Percentiles rank a stretch among this genome's conserved stretches.
Evolutionary conservation across 2,329 filamentous ascomycete species (phyloP).

Genomic region (Cladosporium velox): DNA sequence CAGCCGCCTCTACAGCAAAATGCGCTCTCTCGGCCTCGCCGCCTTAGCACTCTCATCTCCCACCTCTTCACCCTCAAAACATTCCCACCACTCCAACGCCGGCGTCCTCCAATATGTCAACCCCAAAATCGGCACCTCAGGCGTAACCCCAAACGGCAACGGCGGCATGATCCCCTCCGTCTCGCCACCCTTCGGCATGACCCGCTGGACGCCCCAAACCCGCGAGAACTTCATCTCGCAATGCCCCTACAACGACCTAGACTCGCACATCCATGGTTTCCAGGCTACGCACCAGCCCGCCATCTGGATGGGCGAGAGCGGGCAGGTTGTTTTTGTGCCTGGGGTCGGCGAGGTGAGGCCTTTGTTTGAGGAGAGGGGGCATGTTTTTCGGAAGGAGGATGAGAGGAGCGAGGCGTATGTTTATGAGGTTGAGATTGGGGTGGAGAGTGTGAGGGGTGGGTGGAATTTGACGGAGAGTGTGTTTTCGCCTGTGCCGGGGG

Average conservation of each 20-base stretch:
- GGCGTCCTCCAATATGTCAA: slow-evolving; percentile 36
- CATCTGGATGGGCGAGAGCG: slow-evolving; percentile 56
- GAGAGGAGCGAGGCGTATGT: slow-evolving; percentile 50
- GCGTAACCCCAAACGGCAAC: slow-evolving; percentile 37
- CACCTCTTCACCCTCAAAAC: not conserved
- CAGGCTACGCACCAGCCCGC: slow-evolving; percentile 55
- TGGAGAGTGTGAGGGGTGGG: slow-evolving; percentile 41
- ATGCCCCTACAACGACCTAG: slow-evolving; percentile 50
- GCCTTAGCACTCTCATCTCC: not conserved
- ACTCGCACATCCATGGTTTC: slow-evolving; percentile 50
- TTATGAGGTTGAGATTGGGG: slow-evolving; percentile 43
- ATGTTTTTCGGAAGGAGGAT: slow-evolving; percentile 46
- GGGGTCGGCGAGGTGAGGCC: slow-evolving; percentile 39
- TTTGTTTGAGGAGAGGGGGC: slow-evolving; percentile 46
- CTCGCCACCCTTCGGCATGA: slow-evolving; percentile 51
- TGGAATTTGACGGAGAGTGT: slow-evolving; percentile 38
- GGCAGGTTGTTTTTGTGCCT: slow-evolving; percentile 48
- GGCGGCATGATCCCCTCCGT: slow-evolving; percentile 39
- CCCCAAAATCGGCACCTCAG: slow-evolving; percentile 38
- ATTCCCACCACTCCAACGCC: slow-evolving; percentile 29
- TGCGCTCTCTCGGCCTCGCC: slow-evolving; percentile 13
- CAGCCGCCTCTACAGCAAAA: slow-evolving; percentile 1
- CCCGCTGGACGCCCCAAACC: slow-evolving; percentile 54
- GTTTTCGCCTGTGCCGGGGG: slow-evolving; percentile 45
- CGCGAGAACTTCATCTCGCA: slow-evolving; percentile 52